Conservation (phyloP, 2,329 filamentous ascomycete species). For the Periconia sp. region DNA sequence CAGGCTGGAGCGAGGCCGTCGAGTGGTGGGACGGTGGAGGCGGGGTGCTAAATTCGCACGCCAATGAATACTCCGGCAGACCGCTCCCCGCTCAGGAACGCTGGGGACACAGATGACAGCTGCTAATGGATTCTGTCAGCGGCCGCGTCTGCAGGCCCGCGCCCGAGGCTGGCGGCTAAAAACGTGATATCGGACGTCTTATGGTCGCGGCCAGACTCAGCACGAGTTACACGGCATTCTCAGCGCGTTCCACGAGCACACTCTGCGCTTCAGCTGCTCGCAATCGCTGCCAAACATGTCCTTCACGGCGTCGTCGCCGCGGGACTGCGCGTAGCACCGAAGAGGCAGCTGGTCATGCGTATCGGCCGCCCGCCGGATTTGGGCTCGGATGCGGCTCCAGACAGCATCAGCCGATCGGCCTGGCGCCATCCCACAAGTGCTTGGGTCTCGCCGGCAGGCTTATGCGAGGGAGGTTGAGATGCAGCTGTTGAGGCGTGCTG, state of each 20-base stretch:
- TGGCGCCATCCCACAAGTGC: constrained; percentile 4
- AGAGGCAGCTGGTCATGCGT: constrained; percentile 22
- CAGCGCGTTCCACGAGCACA: constrained; percentile 2
- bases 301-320: no score
- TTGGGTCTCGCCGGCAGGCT: neutral
- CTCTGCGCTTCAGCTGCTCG: constrained; percentile 1
- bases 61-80: constrained; percentile 15
- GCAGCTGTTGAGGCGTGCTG: neutral
- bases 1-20: neutral
- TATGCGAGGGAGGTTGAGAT: neutral
- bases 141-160: constrained; percentile 16
- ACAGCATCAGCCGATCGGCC: constrained; percentile 6
- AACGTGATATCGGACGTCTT: constrained; percentile 24
- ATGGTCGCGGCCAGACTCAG: constrained; percentile 7
- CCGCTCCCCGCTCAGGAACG: constrained; percentile 16
- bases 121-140: constrained; percentile 11
- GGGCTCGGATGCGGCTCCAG: constrained; percentile 16
- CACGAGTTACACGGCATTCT: constrained; percentile 2
- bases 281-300: constrained; percentile 2
- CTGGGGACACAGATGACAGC: constrained; percentile 12
- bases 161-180: constrained; percentile 30
- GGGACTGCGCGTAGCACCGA: constrained; percentile 18
- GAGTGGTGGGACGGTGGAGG: constrained; percentile 10
- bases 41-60: constrained; percentile 7
- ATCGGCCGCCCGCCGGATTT: constrained; percentile 11